Conservation (phyloP, 208 protist genomes). For the Acanthamoeba royreba region DNA sequence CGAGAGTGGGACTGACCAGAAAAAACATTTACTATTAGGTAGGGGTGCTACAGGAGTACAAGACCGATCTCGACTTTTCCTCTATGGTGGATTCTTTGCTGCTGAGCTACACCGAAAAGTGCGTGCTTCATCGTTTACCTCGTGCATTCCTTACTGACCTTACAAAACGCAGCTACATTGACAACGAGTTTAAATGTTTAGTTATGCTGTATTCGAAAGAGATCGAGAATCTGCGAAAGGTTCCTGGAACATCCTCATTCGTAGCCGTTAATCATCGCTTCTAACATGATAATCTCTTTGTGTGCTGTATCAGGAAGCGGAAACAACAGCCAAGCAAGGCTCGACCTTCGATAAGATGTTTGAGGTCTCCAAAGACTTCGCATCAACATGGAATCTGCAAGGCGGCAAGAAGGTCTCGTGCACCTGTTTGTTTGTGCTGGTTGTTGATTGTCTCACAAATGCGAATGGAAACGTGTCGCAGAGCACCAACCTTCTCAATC, state of each 20-base stretch:
- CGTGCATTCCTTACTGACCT: not conserved
- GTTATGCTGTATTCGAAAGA: not conserved
- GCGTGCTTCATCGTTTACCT: not conserved
- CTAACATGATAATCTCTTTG: not conserved
- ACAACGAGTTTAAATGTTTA: not conserved
- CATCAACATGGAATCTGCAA: not conserved
- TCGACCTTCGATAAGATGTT: not conserved
- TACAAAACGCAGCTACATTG: not conserved
- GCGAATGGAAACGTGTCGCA: not conserved
- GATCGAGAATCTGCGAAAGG: not conserved
- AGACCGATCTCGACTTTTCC: constrained; percentile 13
- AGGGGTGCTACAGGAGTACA: not conserved
- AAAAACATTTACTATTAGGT: no score
- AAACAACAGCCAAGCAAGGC: not conserved
- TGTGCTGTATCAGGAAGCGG: not conserved
- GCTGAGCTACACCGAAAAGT: not conserved
- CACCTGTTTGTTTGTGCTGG: not conserved
- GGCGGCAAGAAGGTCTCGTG: not conserved
- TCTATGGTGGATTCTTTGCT: constrained; percentile 12
- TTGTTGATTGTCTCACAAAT: not conserved
- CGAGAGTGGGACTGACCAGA: no score
- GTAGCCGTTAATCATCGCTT: no score
- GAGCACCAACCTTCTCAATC: not conserved
- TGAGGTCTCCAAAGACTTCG: not conserved
- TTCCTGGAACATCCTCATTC: no score